These are phyloP conservation scores for Solanum acaule DNA, from an alignment of 257 asterid species.

Conservation along the genomic window DNA sequence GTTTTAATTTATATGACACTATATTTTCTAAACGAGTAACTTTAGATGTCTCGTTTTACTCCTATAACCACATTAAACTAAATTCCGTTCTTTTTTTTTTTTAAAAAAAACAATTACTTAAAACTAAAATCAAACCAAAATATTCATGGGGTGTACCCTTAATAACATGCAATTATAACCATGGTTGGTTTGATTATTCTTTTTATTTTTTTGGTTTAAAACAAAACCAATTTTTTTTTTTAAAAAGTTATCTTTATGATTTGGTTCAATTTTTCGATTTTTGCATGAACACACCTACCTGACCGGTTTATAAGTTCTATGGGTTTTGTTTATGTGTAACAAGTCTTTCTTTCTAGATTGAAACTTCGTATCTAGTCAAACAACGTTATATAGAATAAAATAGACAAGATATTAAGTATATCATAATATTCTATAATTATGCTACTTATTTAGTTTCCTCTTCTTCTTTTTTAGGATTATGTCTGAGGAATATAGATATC, in stretches of 20 bases:
- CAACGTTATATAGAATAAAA: background rate
- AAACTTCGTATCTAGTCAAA: background rate
- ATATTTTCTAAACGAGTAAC: too few relatives aligned
- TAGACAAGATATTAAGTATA: background rate
- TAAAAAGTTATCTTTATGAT: background rate
- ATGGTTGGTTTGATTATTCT: background rate
- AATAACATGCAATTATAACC: background rate
- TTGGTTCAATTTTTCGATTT: background rate
- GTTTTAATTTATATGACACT: background rate
- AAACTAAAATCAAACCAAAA: background rate
- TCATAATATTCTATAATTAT: background rate
- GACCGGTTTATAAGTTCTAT: background rate
- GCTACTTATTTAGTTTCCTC: background rate
- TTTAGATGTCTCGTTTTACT: background rate
- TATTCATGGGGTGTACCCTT: background rate
- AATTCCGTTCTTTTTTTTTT: too few relatives aligned
- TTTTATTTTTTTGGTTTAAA: background rate
- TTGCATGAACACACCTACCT: background rate
- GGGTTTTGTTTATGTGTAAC: background rate
- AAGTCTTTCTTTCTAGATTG: background rate
- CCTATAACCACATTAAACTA: background rate
- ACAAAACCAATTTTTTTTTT: too few relatives aligned
- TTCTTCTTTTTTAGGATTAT: slow-evolving; percentile 42
- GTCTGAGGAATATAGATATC: slow-evolving; percentile 88
- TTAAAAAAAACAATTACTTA: background rate